phyloP scores from a whole-genome alignment of 139 green algal species.

The Limnomonas spitsbergensis region DNA sequence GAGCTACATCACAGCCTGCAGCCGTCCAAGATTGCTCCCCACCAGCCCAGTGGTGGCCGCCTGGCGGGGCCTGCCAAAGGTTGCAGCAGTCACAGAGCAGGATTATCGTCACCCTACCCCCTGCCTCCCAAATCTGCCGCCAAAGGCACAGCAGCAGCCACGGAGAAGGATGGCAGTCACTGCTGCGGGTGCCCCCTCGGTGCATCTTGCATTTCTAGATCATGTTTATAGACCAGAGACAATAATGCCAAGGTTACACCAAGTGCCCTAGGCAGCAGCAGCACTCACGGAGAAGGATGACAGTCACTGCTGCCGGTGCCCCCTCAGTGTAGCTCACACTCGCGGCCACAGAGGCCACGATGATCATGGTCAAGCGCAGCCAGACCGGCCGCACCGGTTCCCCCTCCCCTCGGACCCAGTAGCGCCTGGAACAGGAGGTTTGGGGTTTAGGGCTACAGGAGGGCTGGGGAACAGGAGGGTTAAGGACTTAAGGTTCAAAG shows the following conservation, averaged over 20 bases:
- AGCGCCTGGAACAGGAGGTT: conserved; percentile 51
- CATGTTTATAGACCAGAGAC: conserved; percentile 19
- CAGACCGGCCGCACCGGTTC: conserved; percentile 31
- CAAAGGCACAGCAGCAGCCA: not conserved
- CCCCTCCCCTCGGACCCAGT: conserved; percentile 37
- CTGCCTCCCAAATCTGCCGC: not conserved
- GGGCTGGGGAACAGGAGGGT: too few relatives aligned
- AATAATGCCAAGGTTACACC: not conserved
- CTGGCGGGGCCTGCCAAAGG: not conserved
- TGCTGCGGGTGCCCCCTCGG: not conserved
- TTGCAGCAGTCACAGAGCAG: not conserved
- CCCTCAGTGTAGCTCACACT: conserved; percentile 20
- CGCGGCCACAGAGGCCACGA: conserved; percentile 14
- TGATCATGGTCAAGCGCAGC: conserved; percentile 26
- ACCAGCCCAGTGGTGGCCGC: not conserved
- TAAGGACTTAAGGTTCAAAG: too few relatives aligned
- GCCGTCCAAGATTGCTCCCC: not conserved
- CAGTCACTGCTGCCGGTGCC: conserved; percentile 2
- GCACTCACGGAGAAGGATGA: conserved; percentile 31
- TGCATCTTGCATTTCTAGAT: not conserved
- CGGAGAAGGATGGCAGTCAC: conserved; percentile 11
- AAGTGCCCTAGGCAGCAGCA: not conserved
- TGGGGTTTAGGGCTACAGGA: too few relatives aligned
- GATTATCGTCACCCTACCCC: not conserved
- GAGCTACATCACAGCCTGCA: too few relatives aligned